Percentiles rank a stretch among this genome's conserved stretches.
These are phyloP conservation scores for Rubroboletus pulcherrimus DNA, from an alignment of 768 basidiomycete genomes.

Conservation along the genomic window DNA sequence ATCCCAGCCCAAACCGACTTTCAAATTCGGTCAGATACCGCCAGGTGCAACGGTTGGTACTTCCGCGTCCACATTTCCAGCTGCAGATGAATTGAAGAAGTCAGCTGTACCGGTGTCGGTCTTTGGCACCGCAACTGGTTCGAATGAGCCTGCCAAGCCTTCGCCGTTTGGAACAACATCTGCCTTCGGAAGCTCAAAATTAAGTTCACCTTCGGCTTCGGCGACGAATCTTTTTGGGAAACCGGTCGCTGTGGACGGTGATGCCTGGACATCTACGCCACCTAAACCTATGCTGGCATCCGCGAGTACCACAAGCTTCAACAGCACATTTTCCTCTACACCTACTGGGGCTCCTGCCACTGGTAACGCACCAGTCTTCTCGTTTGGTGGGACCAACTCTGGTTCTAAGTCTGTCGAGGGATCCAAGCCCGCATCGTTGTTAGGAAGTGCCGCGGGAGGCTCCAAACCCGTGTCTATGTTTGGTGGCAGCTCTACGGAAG, in stretches of 20 bases:
- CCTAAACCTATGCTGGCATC: constrained; percentile 16
- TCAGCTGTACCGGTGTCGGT: constrained; percentile 21
- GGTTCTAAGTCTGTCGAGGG: constrained; percentile 16
- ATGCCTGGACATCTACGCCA: constrained; percentile 20
- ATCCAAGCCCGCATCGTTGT: constrained; percentile 15
- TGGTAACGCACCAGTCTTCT: constrained; percentile 11
- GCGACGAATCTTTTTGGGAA: constrained; percentile 16
- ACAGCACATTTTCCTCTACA: constrained; percentile 12
- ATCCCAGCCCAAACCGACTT: constrained; percentile 21
- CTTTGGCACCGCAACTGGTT: constrained; percentile 13
- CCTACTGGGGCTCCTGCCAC: constrained; percentile 15
- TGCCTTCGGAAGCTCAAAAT: constrained; percentile 22
- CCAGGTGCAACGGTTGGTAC: constrained; percentile 23
- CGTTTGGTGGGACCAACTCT: constrained; percentile 17
- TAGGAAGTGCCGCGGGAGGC: constrained; percentile 10
- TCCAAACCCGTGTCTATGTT: constrained; percentile 1
- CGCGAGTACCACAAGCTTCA: constrained; percentile 15
- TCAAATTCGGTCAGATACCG: constrained; percentile 22
- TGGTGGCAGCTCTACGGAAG: constrained; percentile 3
- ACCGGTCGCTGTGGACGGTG: constrained; percentile 6
- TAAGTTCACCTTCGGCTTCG: constrained; percentile 11
- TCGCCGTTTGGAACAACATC: constrained; percentile 15
- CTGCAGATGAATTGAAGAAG: constrained; percentile 23
- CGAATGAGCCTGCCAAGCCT: constrained; percentile 24
- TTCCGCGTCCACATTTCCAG: constrained; percentile 9